Evolutionary conservation across 2,329 filamentous ascomycete genomes (phyloP).

Genomic region (Diaporthe sp.): DNA sequence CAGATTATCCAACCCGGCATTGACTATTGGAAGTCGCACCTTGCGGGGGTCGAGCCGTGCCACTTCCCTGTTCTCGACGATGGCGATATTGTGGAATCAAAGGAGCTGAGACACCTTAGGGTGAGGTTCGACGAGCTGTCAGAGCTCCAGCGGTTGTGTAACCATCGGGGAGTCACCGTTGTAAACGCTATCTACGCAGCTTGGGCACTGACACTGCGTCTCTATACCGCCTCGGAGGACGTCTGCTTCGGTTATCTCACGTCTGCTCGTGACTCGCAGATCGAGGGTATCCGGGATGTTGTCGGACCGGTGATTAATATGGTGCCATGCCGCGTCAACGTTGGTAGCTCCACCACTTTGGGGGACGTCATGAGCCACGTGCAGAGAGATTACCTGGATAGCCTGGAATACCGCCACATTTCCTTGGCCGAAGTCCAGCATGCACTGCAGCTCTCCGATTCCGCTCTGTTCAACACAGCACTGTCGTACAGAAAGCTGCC

Average conservation of each 20-base stretch:
- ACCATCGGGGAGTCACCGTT: constrained; percentile 37
- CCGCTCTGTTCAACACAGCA: constrained; percentile 6
- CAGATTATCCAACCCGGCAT: constrained; percentile 38
- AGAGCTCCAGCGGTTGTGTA: not conserved
- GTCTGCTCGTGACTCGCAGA: constrained; percentile 40
- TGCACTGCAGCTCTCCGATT: not conserved
- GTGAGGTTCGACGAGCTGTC: not conserved
- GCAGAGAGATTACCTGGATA: constrained; percentile 14
- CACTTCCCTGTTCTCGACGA: constrained; percentile 40
- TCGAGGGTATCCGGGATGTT: constrained; percentile 39
- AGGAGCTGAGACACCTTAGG: not conserved
- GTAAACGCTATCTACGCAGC: constrained; percentile 36
- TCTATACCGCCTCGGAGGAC: constrained; percentile 28
- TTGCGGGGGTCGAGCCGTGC: constrained; percentile 42
- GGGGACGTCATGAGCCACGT: not conserved
- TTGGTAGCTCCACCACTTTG: not conserved
- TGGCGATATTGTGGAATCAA: constrained; percentile 34
- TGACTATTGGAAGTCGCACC: constrained; percentile 42
- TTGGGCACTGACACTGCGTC: constrained; percentile 33
- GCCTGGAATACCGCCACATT: constrained; percentile 4
- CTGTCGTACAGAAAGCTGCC: constrained; percentile 1
- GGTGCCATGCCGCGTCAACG: not conserved
- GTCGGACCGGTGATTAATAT: constrained; percentile 36
- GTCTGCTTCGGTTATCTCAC: constrained; percentile 38
- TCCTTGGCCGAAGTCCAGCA: constrained; percentile 23